Evolutionary conservation across 768 basidiomycete species (phyloP), one percentile per base, ranked within the genome.

Genomic region (Lactifluus subvellereus): DNA sequence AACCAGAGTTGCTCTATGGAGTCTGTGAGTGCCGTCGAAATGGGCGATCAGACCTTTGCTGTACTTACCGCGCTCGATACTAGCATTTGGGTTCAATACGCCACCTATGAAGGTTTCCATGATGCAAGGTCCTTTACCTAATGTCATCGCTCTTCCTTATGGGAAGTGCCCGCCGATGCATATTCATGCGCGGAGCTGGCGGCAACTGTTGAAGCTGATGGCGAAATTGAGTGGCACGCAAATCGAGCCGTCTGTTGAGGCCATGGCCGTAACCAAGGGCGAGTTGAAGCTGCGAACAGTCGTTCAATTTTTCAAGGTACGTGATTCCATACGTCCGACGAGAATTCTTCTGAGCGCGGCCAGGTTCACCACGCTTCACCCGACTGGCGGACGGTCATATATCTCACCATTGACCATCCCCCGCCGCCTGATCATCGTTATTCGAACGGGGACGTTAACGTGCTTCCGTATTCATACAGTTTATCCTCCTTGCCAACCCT

Each of bases 221-320:
- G 90, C 89, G 32, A 77, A 85, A 63, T 72, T 91, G 61, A 85
- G 86, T 60, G 83, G 79, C 35, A 86, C 87, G 6, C 82, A 82
- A 54, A 76, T 93, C 50, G 86, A 91, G 67, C 83, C 90, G 1
- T 84, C 86, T 0, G 70, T 89, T 42, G 87, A 88, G 67, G 85
- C 87, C 1, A 73, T 88, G 66, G 82, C 84, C 1, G 73, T 79
- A 0, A 76, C 79, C 35, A 86, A 85, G 68, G 76, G 75, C 1
- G 81, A 82, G 6, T 76, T 86, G 55, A 80, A 79, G 63, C 74
- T 93, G 50, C 85, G 91, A 47, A 85, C 85, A 0, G 87, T 92
- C 0, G 74, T 93, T 59, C 90, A 92, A 69, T 90, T 92, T 68
- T 79, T 90, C 54, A 88, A 85, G 78, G 90, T 89, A 40, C 9